phyloP scores from a whole-genome alignment of 805 yeast species.

The Metschnikowia shivogae region DNA sequence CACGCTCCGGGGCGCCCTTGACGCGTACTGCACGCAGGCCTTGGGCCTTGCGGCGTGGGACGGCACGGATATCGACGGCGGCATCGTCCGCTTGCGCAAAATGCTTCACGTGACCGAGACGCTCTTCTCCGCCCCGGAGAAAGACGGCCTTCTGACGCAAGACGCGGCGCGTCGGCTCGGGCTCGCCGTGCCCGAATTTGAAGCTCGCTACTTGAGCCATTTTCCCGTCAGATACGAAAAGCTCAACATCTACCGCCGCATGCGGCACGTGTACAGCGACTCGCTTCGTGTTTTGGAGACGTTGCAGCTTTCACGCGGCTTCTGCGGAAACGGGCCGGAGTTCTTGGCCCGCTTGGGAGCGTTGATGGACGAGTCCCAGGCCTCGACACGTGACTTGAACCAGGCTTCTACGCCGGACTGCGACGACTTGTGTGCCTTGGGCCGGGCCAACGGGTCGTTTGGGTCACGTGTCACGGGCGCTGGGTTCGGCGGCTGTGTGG shows the following conservation, averaged over 20 bases:
- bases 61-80: conserved; percentile 41
- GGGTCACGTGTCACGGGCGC: conserved; percentile 79
- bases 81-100: conserved; percentile 35
- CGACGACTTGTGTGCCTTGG: conserved; percentile 51
- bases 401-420: conserved; percentile 52
- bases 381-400: conserved; percentile 44
- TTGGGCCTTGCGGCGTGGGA: conserved; percentile 38
- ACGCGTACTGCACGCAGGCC: conserved; percentile 39
- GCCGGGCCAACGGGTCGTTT: conserved; percentile 49
- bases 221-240: conserved; percentile 55
- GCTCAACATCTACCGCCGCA: conserved; percentile 54
- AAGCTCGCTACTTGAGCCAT: conserved; percentile 37
- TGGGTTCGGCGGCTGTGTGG: conserved; percentile 73
- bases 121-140: conserved; percentile 28
- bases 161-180: conserved; percentile 45
- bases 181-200: conserved; percentile 32
- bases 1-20: conserved; percentile 61
- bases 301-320: conserved; percentile 34
- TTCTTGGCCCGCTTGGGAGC: conserved; percentile 47
- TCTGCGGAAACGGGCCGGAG: conserved; percentile 21
- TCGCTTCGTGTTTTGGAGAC: conserved; percentile 54
- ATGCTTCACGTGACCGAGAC: conserved; percentile 45
- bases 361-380: conserved; percentile 58
- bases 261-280: conserved; percentile 62
- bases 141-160: conserved; percentile 47